Conservation (phyloP, 805 yeast species). For the Saccharomyces kudriavzevii region DNA sequence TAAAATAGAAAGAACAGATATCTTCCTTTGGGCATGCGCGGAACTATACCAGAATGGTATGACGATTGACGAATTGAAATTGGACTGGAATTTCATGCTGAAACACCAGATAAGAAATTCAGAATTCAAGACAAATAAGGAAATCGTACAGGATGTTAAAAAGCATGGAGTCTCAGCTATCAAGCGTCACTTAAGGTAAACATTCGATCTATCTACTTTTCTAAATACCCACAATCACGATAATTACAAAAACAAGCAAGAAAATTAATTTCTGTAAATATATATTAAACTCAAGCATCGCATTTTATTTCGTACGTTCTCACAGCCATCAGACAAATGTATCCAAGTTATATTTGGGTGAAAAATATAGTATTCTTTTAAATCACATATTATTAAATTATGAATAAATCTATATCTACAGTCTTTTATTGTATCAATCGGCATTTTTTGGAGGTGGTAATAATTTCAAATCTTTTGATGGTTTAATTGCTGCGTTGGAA, state of each 20-base stretch:
- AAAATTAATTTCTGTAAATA: not conserved
- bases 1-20: constrained; percentile 12
- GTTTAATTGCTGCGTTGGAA: constrained; percentile 29
- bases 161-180: constrained; percentile 8
- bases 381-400: not conserved
- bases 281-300: not conserved
- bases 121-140: not conserved
- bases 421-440: not conserved
- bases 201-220: too few species aligned
- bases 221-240: not conserved
- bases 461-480: constrained; percentile 1
- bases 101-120: constrained; percentile 17
- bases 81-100: constrained; percentile 20
- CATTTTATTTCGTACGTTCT: not conserved
- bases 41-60: constrained; percentile 18
- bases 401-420: not conserved
- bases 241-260: not conserved
- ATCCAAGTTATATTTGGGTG: not conserved
- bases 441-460: constrained; percentile 18
- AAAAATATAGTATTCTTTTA: not conserved
- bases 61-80: constrained; percentile 15
- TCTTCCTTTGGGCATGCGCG: constrained; percentile 23
- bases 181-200: constrained; percentile 6
- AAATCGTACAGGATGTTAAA: constrained; percentile 5
- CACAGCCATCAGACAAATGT: not conserved